Percentiles rank a stretch among this genome's conserved stretches.
phyloP scores from a whole-genome alignment of 2,329 filamentous ascomycete species.

The Alternaria rosae region DNA sequence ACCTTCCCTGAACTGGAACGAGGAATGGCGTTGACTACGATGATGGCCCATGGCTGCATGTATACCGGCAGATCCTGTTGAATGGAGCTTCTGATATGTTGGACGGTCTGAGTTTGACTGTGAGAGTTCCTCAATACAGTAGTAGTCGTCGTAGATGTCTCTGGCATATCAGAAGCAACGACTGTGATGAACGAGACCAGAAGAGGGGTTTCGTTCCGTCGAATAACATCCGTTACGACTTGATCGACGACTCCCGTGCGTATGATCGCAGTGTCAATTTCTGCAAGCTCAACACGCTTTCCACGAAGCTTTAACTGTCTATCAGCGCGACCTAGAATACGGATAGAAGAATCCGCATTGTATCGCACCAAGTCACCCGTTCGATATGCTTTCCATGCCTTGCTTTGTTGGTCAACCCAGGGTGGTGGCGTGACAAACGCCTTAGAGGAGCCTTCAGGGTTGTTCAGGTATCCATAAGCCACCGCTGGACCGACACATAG shows the following conservation, averaged over 20 bases:
- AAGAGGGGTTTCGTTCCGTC: not conserved
- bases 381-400: slow-evolving; percentile 24
- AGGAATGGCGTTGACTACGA: not conserved
- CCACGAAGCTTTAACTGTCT: slow-evolving; percentile 33
- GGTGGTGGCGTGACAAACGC: not conserved
- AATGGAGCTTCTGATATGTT: not conserved
- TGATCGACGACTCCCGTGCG: not conserved
- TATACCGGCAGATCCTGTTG: not conserved
- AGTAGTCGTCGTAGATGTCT: not conserved
- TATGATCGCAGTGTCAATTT: slow-evolving; percentile 20
- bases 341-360: slow-evolving; percentile 22
- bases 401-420: not conserved
- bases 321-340: slow-evolving; percentile 27
- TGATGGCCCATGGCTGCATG: not conserved
- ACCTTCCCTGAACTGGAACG: not conserved
- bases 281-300: slow-evolving; percentile 33
- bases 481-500: slow-evolving; percentile 26
- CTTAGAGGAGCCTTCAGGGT: slow-evolving; percentile 23
- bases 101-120: not conserved
- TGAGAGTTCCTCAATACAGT: not conserved
- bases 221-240: not conserved
- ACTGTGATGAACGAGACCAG: not conserved
- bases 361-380: slow-evolving; percentile 32
- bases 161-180: not conserved
- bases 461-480: slow-evolving; percentile 15